Base-by-base conservation (phyloP, 83 land plant species). In the Picea mariana region DNA sequence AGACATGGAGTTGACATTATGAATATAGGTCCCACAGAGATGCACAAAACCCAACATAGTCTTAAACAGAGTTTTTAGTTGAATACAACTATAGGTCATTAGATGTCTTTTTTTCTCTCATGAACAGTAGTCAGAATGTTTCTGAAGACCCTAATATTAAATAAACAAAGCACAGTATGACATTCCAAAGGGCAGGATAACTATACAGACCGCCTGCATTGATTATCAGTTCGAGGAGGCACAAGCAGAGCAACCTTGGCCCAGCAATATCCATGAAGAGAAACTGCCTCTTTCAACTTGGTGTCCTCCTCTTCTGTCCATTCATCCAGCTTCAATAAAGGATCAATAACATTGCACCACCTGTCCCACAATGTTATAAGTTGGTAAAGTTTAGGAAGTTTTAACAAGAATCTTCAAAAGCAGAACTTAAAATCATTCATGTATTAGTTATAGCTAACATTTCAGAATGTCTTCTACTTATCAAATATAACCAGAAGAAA, bases 341-440 rank as follows among this genome's bases (percentile, higher is more conserved):
- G 99, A 89, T 98, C 97, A 21, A 96, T 84, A 75, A 87, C 86
- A 84, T 98, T 96, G 61, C 91, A 84, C 99, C 99, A 97, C 80
- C 99, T 95, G 88, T 62, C 79, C 47, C 80, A 83, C 34, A 75
- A 61, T 64, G 60, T 68, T 55, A 31, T 6, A 15, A 60, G 79
- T 75, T n/a, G 34, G 34, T 34, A 75, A 62, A 73, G 12, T 24
- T 16, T 5, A 26, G 21, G 59, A 34, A 84, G 21, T n/a, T 17
- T 78, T 21, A 80, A 59, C 31, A 44, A 15, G 21, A 23, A 66
- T 80, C 68, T 4, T 67, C 9, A 83, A 68, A 15, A 31, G 42
- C 6, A 42, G 11, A 6, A 6, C 15, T 34, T 3, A 6, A 1
- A 34, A 64, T 62, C 23, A 6, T 65, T 6, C 34, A 16, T 60